phyloP scores from a whole-genome alignment of 2,329 filamentous ascomycete species.

The Botrytis cinerea region DNA sequence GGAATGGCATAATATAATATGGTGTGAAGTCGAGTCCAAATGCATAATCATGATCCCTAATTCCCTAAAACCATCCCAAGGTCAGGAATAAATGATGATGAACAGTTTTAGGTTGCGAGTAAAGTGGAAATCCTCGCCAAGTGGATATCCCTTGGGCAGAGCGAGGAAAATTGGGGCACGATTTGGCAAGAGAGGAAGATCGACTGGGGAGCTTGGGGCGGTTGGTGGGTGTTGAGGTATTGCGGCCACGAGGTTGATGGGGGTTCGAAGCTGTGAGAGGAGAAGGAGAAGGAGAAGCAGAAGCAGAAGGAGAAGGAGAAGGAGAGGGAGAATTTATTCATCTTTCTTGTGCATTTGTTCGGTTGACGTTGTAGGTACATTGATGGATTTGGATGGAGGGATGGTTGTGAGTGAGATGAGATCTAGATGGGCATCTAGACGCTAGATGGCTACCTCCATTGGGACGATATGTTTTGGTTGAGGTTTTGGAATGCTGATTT shows the following conservation, averaged over 20 bases:
- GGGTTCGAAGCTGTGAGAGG: not conserved
- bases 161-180: not conserved
- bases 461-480: not conserved
- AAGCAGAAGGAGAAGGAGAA: too few relatives aligned
- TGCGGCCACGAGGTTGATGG: conserved; percentile 13
- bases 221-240: not conserved
- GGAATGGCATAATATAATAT: not conserved
- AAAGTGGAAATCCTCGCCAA: not conserved
- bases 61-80: not conserved
- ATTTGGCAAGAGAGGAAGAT: not conserved
- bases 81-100: not conserved
- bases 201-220: conserved; percentile 10
- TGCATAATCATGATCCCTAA: not conserved
- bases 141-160: not conserved
- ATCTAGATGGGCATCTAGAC: not conserved
- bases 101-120: not conserved
- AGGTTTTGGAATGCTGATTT: not conserved
- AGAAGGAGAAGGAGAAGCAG: not conserved
- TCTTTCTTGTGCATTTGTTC: too few relatives aligned
- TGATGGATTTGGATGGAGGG: too few relatives aligned
- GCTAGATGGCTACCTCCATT: not conserved
- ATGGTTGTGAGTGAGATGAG: not conserved
- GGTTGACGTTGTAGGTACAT: too few relatives aligned
- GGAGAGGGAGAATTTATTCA: not conserved
- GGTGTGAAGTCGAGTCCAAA: not conserved